Evolutionary conservation across 257 asterid species (phyloP).

Genomic region (Ehretia macrophylla): DNA sequence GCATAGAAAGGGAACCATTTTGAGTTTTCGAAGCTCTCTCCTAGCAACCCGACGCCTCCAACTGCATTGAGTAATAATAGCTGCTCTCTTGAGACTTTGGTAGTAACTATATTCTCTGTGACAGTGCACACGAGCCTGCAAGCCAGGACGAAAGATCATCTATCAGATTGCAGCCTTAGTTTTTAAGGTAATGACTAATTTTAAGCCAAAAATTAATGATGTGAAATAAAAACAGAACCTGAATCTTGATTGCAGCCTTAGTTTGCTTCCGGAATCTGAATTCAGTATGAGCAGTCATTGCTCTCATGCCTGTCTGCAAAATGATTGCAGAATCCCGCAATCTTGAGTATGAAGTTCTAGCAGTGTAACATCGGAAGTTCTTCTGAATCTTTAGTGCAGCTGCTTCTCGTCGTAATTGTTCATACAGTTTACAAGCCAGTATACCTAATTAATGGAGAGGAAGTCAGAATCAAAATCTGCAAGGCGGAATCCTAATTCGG

Average conservation of each 20-base stretch:
- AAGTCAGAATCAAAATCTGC: neutral
- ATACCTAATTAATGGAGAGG: constrained; percentile 41
- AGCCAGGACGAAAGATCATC: constrained; percentile 12
- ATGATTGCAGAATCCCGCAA: constrained; percentile 58
- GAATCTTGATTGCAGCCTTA: constrained; percentile 81
- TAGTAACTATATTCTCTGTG: constrained; percentile 62
- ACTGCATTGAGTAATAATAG: constrained; percentile 80
- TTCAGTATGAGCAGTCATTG: constrained; percentile 78
- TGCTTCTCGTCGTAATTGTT: constrained; percentile 84
- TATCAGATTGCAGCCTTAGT: too few species aligned
- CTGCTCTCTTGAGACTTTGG: constrained; percentile 78
- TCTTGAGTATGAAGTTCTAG: constrained; percentile 52
- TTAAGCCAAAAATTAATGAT: constrained; percentile 3
- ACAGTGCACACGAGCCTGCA: constrained; percentile 74
- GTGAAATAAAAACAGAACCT: constrained; percentile 41
- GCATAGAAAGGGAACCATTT: constrained; percentile 57
- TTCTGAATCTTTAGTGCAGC: constrained; percentile 92
- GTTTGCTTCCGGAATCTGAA: constrained; percentile 85
- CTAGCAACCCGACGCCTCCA: constrained; percentile 92
- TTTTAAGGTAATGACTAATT: too few species aligned
- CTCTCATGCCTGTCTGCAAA: constrained; percentile 95
- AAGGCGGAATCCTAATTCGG: too few species aligned
- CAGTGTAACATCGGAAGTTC: constrained; percentile 70
- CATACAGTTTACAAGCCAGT: constrained; percentile 80
- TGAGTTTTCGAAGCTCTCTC: constrained; percentile 83